Base-by-base conservation (phyloP, 1,284 basidiomycete genomes). In the Fomitopsis schrenkii region DNA sequence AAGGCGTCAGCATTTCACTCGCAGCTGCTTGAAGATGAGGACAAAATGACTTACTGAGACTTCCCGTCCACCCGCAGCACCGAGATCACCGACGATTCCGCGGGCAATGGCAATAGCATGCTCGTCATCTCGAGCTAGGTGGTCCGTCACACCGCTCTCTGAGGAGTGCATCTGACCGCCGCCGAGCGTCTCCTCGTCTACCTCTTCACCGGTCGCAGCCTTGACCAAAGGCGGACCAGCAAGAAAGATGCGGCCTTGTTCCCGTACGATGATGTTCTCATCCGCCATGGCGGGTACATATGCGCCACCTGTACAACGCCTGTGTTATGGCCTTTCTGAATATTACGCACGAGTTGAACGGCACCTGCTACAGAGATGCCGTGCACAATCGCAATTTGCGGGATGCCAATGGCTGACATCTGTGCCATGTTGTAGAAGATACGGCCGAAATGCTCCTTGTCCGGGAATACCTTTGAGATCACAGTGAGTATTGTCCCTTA, bases 361-460 rank as follows among this genome's bases (percentile, higher is more conserved):
- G 60, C 66, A 82, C 82, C 90, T 66, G 95, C 95, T 19, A 98
- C 95, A 52, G 91, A 94, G 71, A 97, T 97, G 19, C 95, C 95
- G 70, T 97, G 95, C 3, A 97, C 94, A 19, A 95, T 87, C 33
- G 93, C 90, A 69, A 98, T 90, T 75, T 98, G 95, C 0, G 95
- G 94, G 46, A 97, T 94, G 3, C 91, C 88, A 1, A 93, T 80
- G 0, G 93, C 93, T 55, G 93, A 95, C 90, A 97, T 89, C 77
- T 93, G 91, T 1, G 92, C 94, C 94, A 97, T 97, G 71, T 98
- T 97, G 75, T 95, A 97, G 76, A 98, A 98, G 72, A 98, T 97
- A 14, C 95, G 84, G 9, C 95, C 95, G 71, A 98, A 98, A 74
- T 98, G 94, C 69, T 97, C 90, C 71, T 87, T 90, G 77, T 95